These are phyloP conservation scores for Teratosphaeriaceae sp. DNA, from an alignment of 2,329 filamentous ascomycete genomes.

Conservation along the genomic window DNA sequence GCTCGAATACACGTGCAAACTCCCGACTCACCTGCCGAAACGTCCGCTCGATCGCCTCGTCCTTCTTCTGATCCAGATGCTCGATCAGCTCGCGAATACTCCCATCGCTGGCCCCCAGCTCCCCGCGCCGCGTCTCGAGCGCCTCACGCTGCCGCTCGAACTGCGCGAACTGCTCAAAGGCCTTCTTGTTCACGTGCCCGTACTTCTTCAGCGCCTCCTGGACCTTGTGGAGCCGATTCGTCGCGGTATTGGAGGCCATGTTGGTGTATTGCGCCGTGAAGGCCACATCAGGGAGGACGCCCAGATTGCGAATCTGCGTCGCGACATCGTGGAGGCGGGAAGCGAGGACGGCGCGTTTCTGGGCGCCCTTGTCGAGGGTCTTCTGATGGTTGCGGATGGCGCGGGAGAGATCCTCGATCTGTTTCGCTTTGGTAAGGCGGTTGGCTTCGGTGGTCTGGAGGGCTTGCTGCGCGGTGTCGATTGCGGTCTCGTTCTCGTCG, in stretches of 20 bases:
- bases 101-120: slow-evolving; percentile 76
- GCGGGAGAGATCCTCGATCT: slow-evolving; percentile 67
- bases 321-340: slow-evolving; percentile 73
- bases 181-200: slow-evolving; percentile 98
- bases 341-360: slow-evolving; percentile 74
- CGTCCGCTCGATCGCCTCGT: slow-evolving; percentile 95
- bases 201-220: slow-evolving; percentile 94
- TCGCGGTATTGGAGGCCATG: slow-evolving; percentile 62
- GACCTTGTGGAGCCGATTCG: slow-evolving; percentile 74
- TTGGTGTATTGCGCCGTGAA: slow-evolving; percentile 78
- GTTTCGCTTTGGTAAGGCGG: slow-evolving; percentile 58
- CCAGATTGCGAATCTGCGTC: slow-evolving; percentile 85
- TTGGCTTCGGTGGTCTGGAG: slow-evolving; percentile 54
- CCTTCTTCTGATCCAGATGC: slow-evolving; percentile 89
- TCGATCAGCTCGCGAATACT: slow-evolving; percentile 91
- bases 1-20: slow-evolving; percentile 88
- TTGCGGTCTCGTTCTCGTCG: slow-evolving; percentile 64
- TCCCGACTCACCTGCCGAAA: slow-evolving; percentile 97
- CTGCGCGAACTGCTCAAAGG: slow-evolving; percentile 97
- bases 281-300: slow-evolving; percentile 87
- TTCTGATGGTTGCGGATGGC: slow-evolving; percentile 82
- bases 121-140: slow-evolving; percentile 73
- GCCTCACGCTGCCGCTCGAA: slow-evolving; percentile 90
- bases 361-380: slow-evolving; percentile 83
- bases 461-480: slow-evolving; percentile 53